Percentiles rank a stretch among this genome's conserved stretches.
phyloP scores from a whole-genome alignment of 1,284 basidiomycete genomes.

The Ustilago xerochloae region DNA sequence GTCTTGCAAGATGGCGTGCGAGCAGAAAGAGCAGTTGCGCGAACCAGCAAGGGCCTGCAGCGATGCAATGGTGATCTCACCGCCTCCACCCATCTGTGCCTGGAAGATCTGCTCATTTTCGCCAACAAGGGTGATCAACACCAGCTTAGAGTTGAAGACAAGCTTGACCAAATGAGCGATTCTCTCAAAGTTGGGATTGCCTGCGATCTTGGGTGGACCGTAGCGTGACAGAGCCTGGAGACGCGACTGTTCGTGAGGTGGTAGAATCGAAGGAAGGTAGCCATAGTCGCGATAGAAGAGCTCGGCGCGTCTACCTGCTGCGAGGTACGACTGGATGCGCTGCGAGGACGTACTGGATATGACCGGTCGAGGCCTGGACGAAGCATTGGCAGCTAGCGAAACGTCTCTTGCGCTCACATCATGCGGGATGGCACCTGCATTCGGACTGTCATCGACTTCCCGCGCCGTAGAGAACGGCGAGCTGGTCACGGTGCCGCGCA shows the following conservation, averaged over 20 bases:
- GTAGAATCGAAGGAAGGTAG: constrained; percentile 59
- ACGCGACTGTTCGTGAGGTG: constrained; percentile 57
- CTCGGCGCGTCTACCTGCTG: constrained; percentile 56
- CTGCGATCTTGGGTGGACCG: constrained; percentile 69
- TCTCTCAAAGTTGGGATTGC: constrained; percentile 89
- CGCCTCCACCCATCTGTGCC: constrained; percentile 77
- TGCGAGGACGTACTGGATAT: constrained; percentile 27
- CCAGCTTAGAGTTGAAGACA: constrained; percentile 89
- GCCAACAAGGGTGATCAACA: constrained; percentile 83
- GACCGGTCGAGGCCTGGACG: constrained; percentile 16
- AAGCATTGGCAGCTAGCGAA: constrained; percentile 30
- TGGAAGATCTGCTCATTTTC: constrained; percentile 85
- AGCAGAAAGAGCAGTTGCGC: constrained; percentile 80
- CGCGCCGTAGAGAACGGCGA: constrained; percentile 12
- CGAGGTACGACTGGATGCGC: constrained; percentile 51
- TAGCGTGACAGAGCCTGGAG: constrained; percentile 58
- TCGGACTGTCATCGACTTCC: background rate
- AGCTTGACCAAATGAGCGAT: constrained; percentile 88
- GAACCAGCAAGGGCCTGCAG: constrained; percentile 68
- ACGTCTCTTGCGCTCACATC: constrained; percentile 33
- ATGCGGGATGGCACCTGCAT: background rate
- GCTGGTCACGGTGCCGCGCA: constrained; percentile 45
- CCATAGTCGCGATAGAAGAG: constrained; percentile 57
- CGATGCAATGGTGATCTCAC: constrained; percentile 29
- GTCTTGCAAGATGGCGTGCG: constrained; percentile 84